Percentiles rank a stretch among this genome's conserved stretches.
Evolutionary conservation across 108 stramenopile genomes (phyloP).

Genomic region (Bacterosira constricta): DNA sequence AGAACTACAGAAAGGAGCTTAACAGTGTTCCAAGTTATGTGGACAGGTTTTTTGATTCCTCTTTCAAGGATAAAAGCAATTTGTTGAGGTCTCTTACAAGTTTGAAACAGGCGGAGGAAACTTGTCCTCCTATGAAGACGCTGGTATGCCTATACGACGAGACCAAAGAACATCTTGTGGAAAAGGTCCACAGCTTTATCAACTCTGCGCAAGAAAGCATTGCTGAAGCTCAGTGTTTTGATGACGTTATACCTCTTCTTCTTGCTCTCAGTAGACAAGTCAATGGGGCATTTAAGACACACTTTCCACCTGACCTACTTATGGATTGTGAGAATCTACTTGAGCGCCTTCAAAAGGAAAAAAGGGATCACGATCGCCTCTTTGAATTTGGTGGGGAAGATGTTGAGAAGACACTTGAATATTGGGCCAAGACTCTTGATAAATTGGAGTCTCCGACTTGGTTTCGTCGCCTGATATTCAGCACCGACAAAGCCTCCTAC

Average conservation of each 20-base stretch:
- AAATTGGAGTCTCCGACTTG: too few relatives aligned
- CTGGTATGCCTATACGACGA: constrained; percentile 37
- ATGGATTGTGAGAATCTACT: constrained; percentile 18
- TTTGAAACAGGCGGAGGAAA: constrained; percentile 38
- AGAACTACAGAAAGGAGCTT: too few relatives aligned
- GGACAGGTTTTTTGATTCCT: constrained; percentile 9
- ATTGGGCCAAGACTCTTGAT: too few relatives aligned
- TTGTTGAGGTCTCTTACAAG: constrained; percentile 30
- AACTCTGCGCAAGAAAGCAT: constrained; percentile 10
- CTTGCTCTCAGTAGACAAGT: constrained; percentile 21
- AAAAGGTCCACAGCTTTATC: constrained; percentile 8
- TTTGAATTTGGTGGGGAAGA: constrained; percentile 31
- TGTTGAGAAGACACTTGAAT: too few relatives aligned
- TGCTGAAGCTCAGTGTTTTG: constrained; percentile 28
- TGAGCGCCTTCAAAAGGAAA: constrained; percentile 18
- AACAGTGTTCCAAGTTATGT: too few relatives aligned
- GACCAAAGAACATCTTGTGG: constrained; percentile 8
- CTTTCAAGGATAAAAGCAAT: constrained; percentile 21
- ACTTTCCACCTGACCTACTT: constrained; percentile 21
- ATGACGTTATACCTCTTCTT: constrained; percentile 38
- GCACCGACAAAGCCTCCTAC: too few relatives aligned
- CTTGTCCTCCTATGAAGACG: constrained; percentile 5
- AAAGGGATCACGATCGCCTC: constrained; percentile 19
- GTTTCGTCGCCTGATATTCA: too few relatives aligned
- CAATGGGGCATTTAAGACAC: constrained; percentile 17